A percentile compares a stretch with the other conserved stretches of the same genome.
These are phyloP conservation scores for Botrytis paeoniae DNA, from an alignment of 2,329 filamentous ascomycete genomes.

Conservation along the genomic window DNA sequence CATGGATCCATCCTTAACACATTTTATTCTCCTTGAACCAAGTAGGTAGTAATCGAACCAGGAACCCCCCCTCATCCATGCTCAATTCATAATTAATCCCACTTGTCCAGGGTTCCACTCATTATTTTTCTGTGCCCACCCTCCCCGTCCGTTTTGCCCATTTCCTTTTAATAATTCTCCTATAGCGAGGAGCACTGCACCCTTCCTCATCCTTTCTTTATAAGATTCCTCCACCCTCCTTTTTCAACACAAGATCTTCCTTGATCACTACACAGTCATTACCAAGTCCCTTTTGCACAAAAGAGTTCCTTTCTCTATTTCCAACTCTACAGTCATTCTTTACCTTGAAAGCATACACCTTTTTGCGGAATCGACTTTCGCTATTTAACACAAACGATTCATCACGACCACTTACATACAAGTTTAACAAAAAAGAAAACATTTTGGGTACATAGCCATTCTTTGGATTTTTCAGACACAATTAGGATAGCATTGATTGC, in stretches of 20 bases:
- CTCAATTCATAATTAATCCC: background rate
- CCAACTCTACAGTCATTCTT: constrained; percentile 37
- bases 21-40: background rate
- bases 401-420: background rate
- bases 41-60: background rate
- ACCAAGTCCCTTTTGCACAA: constrained; percentile 17
- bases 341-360: constrained; percentile 27
- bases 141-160: constrained; percentile 6
- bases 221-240: constrained; percentile 10
- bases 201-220: constrained; percentile 9
- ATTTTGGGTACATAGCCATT: constrained; percentile 10
- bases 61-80: background rate
- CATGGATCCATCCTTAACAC: background rate
- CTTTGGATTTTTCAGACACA: constrained; percentile 5
- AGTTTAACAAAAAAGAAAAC: background rate
- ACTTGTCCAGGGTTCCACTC: constrained; percentile 9
- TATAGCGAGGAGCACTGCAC: background rate
- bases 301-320: constrained; percentile 28
- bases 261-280: constrained; percentile 22
- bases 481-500: constrained; percentile 32
- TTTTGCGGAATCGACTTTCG: constrained; percentile 39
- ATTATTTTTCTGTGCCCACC: background rate
- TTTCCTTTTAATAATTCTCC: constrained; percentile 6
- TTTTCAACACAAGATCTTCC: constrained; percentile 6
- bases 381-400: constrained; percentile 25